Evolutionary conservation across 306 rosid genomes (phyloP), one percentile per base, ranked within the genome.

Genomic region (Vigna reflexopilosa): DNA sequence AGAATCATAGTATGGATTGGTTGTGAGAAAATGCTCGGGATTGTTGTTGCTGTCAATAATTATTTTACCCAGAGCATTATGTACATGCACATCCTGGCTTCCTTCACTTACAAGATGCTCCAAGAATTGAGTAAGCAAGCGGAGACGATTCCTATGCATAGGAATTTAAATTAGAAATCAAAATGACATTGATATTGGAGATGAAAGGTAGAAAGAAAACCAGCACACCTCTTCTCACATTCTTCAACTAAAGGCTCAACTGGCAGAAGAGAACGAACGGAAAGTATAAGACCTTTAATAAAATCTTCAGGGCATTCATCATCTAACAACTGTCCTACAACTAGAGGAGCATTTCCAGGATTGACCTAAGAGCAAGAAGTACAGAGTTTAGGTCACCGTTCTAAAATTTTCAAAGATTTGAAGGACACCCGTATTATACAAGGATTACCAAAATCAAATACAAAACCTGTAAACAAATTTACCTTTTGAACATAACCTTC

Each of bases 31-130:
- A 84, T 94, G 98, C 77, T 94, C 98, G 13, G 98, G 98, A 81
- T 94, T 94, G 84, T 94, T 94, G 83, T 93, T 93, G 88, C 96
- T 94, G 83, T 94, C 98, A 65, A 94, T 89, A 77, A 91, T 94
- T 80, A 94, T 94, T 90, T 94, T 94, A 64, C 98, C 98, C 73
- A 94, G 85, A 49, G 98, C 98, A 86, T 94, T 94, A 79, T 94
- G 98, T 32, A 94, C 98, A 47, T 94, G 98, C 42, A 94, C 97
- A 81, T 94, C 98, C 83, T 94, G 98, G 86, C 98, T 94, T 88
- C 98, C 98, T 87, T 94, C 98, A 80, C 97, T 94, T 86, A 94
- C 98, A 57, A 94, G 94, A 91, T 94, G 98, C 94, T 94, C 98
- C 88, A 94, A 78, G 89, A 94, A 94, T 62, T 94, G 97, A 76